Evolutionary conservation across 352 stramenopile genomes (phyloP), one percentile per base, ranked within the genome.

Genomic region (Globisporangium emineosum): DNA sequence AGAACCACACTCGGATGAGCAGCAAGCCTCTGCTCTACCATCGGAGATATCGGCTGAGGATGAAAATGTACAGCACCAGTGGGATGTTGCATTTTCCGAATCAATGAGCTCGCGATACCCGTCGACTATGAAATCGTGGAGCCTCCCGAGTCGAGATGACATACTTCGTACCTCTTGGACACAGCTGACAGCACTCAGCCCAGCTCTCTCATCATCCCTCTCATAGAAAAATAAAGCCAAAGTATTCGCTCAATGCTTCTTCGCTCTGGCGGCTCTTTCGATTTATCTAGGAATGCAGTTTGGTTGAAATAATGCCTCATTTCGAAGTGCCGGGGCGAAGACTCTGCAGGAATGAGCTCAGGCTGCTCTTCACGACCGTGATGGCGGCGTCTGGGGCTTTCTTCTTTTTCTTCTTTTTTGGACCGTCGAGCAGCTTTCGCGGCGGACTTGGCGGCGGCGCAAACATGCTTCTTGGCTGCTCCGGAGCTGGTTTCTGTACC

Each of bases 391-490:
- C 66, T 0, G 68, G 55, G 7, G 30, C 2, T 29, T 58, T 70
- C 32, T 75, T 76, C 59, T 85, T 81, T 37, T 89, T 89, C 62
- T 93, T 92, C 62, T 91, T 91, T 65, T 86, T 89, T 2, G 77
- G 75, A 29, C 74, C 77, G 42, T 94, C 86, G 5, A 94, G 66
- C 32, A 94, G 67, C 63, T 88, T 90, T 19, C 82, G 65, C 29
- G 84, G 83, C 0, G 80, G 81, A 65, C 81, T 91, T n/a, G 79
- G 59, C 1, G 75, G 71, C 47, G 67, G 64, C 1, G 72, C 75
- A 66, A 89, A 88, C 43, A 89, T 53, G 62, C 81, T 89, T 0
- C 55, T 63, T 19, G 67, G 35, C 27, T 65, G 62, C 37, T 60
- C 35, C n/a, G 52, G 51, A 8, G 29, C 9, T 30, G 12, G 43